phyloP scores from a whole-genome alignment of 179 eudicot genomes.

The Beta lomatogona region DNA sequence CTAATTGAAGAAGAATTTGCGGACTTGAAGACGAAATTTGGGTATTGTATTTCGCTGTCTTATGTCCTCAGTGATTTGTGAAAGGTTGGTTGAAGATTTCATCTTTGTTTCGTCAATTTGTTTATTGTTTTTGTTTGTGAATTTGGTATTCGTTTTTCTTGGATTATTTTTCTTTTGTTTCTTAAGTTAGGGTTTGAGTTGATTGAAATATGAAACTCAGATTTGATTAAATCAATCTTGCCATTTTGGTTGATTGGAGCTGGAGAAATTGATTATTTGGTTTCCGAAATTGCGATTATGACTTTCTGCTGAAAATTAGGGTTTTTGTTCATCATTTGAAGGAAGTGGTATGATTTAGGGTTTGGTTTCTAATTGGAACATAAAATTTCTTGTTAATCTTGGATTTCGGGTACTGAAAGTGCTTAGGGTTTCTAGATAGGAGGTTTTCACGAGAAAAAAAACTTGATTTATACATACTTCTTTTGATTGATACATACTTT shows the following conservation, averaged over 20 bases:
- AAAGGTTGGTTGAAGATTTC: constrained; percentile 39
- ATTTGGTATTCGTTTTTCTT: not conserved
- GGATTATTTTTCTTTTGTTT: not conserved
- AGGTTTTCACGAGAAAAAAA: too few species aligned
- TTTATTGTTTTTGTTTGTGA: not conserved
- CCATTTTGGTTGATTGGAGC: not conserved
- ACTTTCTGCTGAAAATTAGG: not conserved
- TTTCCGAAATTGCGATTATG: not conserved
- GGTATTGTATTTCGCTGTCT: not conserved
- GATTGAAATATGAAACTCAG: not conserved
- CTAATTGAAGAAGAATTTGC: not conserved
- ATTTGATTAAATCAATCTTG: not conserved
- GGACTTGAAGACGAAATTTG: not conserved
- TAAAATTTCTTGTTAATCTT: too few species aligned
- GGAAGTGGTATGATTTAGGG: not conserved
- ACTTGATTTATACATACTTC: not conserved
- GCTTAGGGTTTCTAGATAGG: too few species aligned
- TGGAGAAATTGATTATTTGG: not conserved
- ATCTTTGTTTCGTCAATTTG: not conserved
- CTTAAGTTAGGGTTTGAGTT: constrained; percentile 8
- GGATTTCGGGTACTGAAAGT: too few species aligned
- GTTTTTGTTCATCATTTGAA: not conserved
- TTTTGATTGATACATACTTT: not conserved
- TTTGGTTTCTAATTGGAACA: constrained; percentile 15
- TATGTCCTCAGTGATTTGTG: constrained; percentile 16